Base-by-base conservation (phyloP, 2,329 filamentous ascomycete genomes). In the Fonsecaea pugnacius region DNA sequence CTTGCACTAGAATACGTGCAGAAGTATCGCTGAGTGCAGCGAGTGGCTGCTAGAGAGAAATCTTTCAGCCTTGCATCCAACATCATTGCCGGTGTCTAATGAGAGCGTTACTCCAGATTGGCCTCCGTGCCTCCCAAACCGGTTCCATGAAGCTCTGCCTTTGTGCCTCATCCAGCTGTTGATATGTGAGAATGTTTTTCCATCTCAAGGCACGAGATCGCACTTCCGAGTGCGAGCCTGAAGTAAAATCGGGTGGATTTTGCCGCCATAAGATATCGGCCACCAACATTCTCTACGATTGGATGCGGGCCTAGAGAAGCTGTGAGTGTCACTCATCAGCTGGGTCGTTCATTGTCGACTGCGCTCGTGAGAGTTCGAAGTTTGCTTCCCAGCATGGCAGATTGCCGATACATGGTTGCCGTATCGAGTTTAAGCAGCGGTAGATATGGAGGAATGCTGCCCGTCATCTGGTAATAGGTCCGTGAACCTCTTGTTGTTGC, bases 31-130 rank as follows among this genome's bases (percentile, higher is more conserved):
- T 21, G 40, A 14, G 6, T 46, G 40, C 40, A 46, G n/a, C 18
- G 40, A 43, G 21, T 24, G 43, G 43, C 8, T n/a, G 18, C 21
- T 21, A 24, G 24, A 48, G 14, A 24, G 43, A 24, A 48, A 27
- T 48, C 43, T 48, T 48, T 48, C 43, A 48, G 43, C 43, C 43
- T 21, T 48, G 43, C 43, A 24, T 10, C 43, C 43, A 24, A 18
- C 21, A 21, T 48, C 43, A 48, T 18, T 10, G 18, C 43, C 21
- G 12, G 43, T 48, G 2, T 48, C 43, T 18, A 48, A 24, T 48
- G 43, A 21, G 10, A 48, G 2, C 8, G 18, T 8, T 24, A 18
- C 18, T 48, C 43, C n/a, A 48, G 43, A 24, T 48, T 48, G 21
- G 43, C 43, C 43, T 24, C 10, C 18, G 18, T 48, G 18, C 3